Evolutionary conservation across 2,329 filamentous ascomycete species (phyloP), one percentile per base, ranked within the genome.

Genomic region (Tolypocladium pustulatum): DNA sequence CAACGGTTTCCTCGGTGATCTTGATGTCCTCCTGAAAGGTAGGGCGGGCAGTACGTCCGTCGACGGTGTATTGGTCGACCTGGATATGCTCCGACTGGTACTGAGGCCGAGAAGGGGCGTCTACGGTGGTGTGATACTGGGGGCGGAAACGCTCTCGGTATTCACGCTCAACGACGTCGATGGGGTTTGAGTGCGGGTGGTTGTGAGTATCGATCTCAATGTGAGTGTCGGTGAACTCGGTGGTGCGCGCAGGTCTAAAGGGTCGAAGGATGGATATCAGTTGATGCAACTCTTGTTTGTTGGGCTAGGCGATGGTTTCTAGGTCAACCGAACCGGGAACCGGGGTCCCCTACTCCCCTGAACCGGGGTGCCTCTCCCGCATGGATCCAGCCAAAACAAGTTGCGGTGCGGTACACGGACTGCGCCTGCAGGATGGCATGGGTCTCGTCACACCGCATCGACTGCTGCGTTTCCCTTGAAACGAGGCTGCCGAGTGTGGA

Each of bases 1-100:
- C 85, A 73, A 82, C 83, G 78, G 82, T 89, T 79, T 82, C 87
- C 77, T 82, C 84, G 77, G 74, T 81, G 71, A 88, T 74, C 71
- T 81, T 81, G 63, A 80, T 74, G 69, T 85, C 79, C 69, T 82
- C 76, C 72, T 79, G 76, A 72, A 78, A 78, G 64, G 77, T 73
- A 67, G 81, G 74, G 68, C 70, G 69, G 65, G 73, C 68, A 64
- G 68, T 58, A 41, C 51, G 60, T 57, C 61, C 67, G 66, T 75
- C 74, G 64, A 74, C 72, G 65, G 73, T 75, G 66, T 72, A 72
- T 62, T 74, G 68, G 65, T 70, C 67, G 65, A 65, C 62, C 54
- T 63, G 59, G 62, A 62, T 58, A 62, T 63, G 65, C 61, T 69
- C 65, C 60, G 64, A 49, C 58, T 67, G 58, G 65, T 71, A 68